A percentile compares a stretch with the other conserved stretches of the same genome.
phyloP scores from a whole-genome alignment of 805 yeast species.

The Lipomyces kockii region DNA sequence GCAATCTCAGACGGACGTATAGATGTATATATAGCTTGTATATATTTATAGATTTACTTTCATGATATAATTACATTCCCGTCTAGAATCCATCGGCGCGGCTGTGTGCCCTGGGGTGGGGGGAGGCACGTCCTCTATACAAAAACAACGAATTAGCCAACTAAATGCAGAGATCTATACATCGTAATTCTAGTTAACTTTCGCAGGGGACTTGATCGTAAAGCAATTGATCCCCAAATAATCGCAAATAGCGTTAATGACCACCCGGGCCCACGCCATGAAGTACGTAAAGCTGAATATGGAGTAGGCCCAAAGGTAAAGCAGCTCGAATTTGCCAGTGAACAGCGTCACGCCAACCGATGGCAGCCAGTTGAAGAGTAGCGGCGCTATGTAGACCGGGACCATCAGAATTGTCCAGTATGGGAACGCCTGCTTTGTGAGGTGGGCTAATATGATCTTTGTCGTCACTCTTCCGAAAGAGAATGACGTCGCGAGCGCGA shows the following conservation, averaged over 20 bases:
- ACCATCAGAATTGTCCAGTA: conserved; percentile 68
- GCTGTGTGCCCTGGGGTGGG: not conserved
- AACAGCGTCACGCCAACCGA: conserved; percentile 44
- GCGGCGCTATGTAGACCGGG: conserved; percentile 45
- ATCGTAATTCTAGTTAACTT: not conserved
- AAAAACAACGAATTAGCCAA: not conserved
- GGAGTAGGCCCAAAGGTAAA: conserved; percentile 58
- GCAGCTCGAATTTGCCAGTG: conserved; percentile 44
- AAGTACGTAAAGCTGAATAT: conserved; percentile 71
- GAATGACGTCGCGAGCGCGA: conserved; percentile 80
- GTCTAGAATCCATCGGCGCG: not conserved
- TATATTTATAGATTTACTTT: not conserved
- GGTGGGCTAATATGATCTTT: conserved; percentile 72
- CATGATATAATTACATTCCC: not conserved
- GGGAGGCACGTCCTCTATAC: no score
- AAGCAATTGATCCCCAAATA: conserved; percentile 86
- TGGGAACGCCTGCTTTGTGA: conserved; percentile 84
- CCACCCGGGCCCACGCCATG: conserved; percentile 70
- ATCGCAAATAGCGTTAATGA: conserved; percentile 76
- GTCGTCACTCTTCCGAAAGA: conserved; percentile 79
- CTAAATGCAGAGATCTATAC: not conserved
- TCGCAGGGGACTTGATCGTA: conserved; percentile 42
- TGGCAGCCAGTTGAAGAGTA: conserved; percentile 55
- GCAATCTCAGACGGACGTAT: not conserved
- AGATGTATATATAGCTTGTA: not conserved